Conservation (phyloP, 2,329 filamentous ascomycete genomes). For the Stagonosporopsis chrysanthemi region DNA sequence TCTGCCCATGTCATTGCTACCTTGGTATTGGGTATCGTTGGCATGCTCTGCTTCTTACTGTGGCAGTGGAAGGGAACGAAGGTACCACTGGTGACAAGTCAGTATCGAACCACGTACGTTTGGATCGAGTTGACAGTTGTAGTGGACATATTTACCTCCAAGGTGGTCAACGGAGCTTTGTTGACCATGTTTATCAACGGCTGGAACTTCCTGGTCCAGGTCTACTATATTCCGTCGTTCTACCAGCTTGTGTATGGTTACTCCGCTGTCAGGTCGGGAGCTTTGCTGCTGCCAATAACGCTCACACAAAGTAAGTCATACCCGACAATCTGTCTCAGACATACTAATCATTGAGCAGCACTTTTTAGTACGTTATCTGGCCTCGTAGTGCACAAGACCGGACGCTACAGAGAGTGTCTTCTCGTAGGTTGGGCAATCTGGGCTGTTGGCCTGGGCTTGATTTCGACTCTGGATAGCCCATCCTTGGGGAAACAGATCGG, state of each 20-base stretch:
- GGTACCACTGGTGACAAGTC: conserved; percentile 65
- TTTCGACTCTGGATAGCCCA: conserved; percentile 24
- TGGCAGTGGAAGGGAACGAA: conserved; percentile 67
- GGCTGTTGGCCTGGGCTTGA: conserved; percentile 28
- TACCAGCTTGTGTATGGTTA: conserved; percentile 65
- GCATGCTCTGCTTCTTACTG: conserved; percentile 57
- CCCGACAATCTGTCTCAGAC: neutral
- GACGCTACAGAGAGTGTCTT: conserved; percentile 30
- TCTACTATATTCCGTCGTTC: conserved; percentile 70
- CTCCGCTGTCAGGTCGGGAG: conserved; percentile 59
- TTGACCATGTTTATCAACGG: conserved; percentile 65
- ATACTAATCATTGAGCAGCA: conserved; percentile 9
- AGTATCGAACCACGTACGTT: conserved; percentile 20
- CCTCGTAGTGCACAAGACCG: conserved; percentile 28
- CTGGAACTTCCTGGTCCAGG: conserved; percentile 64
- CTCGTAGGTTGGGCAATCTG: conserved; percentile 31
- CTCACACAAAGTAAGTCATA: conserved; percentile 47
- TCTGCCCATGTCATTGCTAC: conserved; percentile 61
- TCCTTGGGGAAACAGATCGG: conserved; percentile 29
- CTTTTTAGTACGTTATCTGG: conserved; percentile 33
- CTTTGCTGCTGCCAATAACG: conserved; percentile 56
- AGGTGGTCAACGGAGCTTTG: conserved; percentile 27
- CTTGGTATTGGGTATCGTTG: conserved; percentile 59
- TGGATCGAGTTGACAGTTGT: neutral
- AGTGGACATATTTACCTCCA: conserved; percentile 30